Evolutionary conservation across 83 land plant species (phyloP).

Genomic region (Picea abies): DNA sequence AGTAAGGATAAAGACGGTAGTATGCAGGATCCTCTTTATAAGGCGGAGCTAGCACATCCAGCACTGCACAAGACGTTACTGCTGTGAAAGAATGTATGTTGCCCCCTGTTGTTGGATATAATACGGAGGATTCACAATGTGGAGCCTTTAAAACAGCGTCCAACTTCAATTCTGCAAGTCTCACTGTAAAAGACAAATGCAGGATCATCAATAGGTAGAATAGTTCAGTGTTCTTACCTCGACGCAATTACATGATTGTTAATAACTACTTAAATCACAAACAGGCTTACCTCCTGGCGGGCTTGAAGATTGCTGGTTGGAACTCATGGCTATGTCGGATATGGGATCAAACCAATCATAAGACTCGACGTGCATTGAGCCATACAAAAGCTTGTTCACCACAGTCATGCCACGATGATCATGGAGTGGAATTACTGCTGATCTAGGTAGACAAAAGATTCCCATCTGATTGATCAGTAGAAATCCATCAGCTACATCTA

Average conservation of each 20-base stretch:
- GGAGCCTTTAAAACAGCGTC: constrained; percentile 16
- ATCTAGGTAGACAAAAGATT: constrained; percentile 88
- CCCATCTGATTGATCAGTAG: constrained; percentile 52
- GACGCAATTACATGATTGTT: not conserved
- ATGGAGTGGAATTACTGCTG: constrained; percentile 92
- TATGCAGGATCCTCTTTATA: constrained; percentile 16
- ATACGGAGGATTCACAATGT: not conserved
- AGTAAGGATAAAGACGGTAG: constrained; percentile 12
- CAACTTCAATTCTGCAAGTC: constrained; percentile 11
- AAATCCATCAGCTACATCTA: constrained; percentile 20
- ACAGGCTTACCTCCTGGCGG: not conserved
- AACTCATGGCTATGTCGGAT: not conserved
- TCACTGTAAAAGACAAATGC: not conserved
- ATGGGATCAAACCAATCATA: constrained; percentile 16
- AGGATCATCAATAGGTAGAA: not conserved
- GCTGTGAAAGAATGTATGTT: constrained; percentile 36
- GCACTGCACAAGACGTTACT: constrained; percentile 25
- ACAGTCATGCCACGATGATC: constrained; percentile 98
- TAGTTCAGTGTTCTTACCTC: not conserved
- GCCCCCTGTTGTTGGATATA: constrained; percentile 28
- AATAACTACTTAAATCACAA: not conserved
- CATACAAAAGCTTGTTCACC: constrained; percentile 53
- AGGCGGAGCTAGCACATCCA: constrained; percentile 24
- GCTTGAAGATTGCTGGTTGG: not conserved
- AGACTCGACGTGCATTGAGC: too few relatives aligned